A percentile compares a stretch with the other conserved stretches of the same genome.
Conservation (phyloP, 352 stramenopile species). For the Globisporangium camurandrum region DNA sequence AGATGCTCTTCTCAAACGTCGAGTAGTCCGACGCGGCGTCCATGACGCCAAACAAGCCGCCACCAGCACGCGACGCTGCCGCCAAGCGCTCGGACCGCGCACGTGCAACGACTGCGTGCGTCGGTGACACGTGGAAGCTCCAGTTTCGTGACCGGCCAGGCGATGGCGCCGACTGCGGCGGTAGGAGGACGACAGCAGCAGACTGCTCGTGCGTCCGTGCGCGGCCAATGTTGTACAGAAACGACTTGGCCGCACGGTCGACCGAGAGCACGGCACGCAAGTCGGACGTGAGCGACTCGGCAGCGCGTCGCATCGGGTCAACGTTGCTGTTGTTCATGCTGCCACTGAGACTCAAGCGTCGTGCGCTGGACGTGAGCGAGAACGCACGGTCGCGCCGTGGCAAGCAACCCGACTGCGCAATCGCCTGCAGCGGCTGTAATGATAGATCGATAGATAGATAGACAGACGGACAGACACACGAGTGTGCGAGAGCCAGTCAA, state of each 20-base stretch:
- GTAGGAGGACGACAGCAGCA: too few species aligned
- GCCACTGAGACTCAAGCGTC: constrained; percentile 13
- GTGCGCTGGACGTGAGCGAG: constrained; percentile 19
- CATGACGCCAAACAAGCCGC: constrained; percentile 26
- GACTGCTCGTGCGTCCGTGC: constrained; percentile 24
- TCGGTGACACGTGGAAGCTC: constrained; percentile 24
- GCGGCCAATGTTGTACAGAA: constrained; percentile 62
- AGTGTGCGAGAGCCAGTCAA: too few species aligned
- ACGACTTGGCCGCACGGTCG: constrained; percentile 61
- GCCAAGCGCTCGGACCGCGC: neutral
- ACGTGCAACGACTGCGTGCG: neutral
- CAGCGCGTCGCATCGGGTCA: constrained; percentile 44
- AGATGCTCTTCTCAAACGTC: constrained; percentile 82
- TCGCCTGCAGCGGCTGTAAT: constrained; percentile 45
- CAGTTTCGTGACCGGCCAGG: constrained; percentile 23
- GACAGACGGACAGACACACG: neutral
- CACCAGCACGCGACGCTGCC: constrained; percentile 9
- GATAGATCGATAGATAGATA: neutral
- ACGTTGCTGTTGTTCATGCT: constrained; percentile 10
- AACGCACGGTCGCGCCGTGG: constrained; percentile 39
- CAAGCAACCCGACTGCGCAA: constrained; percentile 57
- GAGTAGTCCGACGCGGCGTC: constrained; percentile 62
- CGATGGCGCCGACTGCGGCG: constrained; percentile 26
- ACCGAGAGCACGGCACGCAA: constrained; percentile 65
- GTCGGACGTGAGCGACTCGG: constrained; percentile 46